Base-by-base conservation (phyloP, 306 rosid genomes). In the Malus sylvestris region DNA sequence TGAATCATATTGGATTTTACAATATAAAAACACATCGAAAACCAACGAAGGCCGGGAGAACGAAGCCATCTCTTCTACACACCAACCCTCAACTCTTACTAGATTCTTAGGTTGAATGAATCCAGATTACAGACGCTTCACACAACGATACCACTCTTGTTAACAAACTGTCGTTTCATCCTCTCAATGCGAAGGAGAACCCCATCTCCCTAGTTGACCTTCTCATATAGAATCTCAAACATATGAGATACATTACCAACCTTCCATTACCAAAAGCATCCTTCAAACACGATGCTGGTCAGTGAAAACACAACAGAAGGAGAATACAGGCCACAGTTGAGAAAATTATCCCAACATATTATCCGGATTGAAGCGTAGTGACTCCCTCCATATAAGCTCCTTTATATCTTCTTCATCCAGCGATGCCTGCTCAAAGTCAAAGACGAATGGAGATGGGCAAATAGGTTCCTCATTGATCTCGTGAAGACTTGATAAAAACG, bases 391-490 rank as follows among this genome's bases (percentile, higher is more conserved):
- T 85, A 92, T 85, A 73, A 95, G 96, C 72, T 92, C 96, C 88
- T 88, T 95, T 83, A 95, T 90, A 74, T 95, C 98, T 70, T 92
- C 98, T 85, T 95, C 98, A 55, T 83, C 77, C 81, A 95, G 80
- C 68, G 83, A 81, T 71, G 91, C 53, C 85, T 85, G 96, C 73
- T 95, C 98, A 5, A 95, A 95, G 76, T 90, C 96, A 78, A 95
- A 92, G 85, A 80, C 44, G 15, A 95, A 95, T 15, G 97, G 93
- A 76, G 89, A 84, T 35, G 90, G 89, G 85, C 97, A 89, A 80
- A 76, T 83, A 16, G 98, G 98, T 88, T 95, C 98, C 86, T 95
- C 98, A 5, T 95, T 95, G 88, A 95, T 90, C 88, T 92, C 97
- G 61, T 95, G 98, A 72, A 95, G 97, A 82, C 97, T 87, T 55